Evolutionary conservation across 495 filamentous ascomycete species (phyloP).

Genomic region (Amorphotheca resinae): DNA sequence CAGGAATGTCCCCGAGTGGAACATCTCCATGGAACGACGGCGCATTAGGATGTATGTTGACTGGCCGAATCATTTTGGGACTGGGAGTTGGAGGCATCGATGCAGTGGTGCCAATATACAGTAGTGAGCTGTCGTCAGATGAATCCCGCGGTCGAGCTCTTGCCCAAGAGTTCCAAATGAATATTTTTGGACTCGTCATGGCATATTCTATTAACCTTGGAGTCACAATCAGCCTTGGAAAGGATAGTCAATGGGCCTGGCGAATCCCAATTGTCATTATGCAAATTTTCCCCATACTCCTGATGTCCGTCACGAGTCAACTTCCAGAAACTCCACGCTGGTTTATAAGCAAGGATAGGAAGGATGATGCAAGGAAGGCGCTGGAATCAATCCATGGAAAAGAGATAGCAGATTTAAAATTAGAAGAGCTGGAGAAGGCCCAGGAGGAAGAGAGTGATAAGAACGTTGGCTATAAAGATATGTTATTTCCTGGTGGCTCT

Average conservation of each 20-base stretch:
- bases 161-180: constrained; percentile 45
- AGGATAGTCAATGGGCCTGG: constrained; percentile 41
- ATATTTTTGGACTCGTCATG: constrained; percentile 44
- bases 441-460: constrained; percentile 32
- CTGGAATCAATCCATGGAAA: constrained; percentile 34
- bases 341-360: constrained; percentile 32
- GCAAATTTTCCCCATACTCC: constrained; percentile 39
- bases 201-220: constrained; percentile 36
- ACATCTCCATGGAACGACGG: constrained; percentile 21
- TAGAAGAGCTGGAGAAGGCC: constrained; percentile 32
- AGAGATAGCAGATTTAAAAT: constrained; percentile 28
- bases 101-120: constrained; percentile 43
- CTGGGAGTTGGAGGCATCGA: constrained; percentile 46
- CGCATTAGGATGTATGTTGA: constrained; percentile 36
- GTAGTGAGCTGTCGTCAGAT: constrained; percentile 37
- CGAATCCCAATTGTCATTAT: constrained; percentile 49
- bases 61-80: constrained; percentile 41
- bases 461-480: constrained; percentile 34
- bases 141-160: constrained; percentile 38
- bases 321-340: constrained; percentile 45
- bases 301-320: constrained; percentile 31
- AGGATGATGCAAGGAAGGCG: constrained; percentile 30
- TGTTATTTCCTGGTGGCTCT: constrained; percentile 29
- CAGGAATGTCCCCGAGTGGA: constrained; percentile 29
- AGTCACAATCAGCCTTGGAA: constrained; percentile 26